Conservation (phyloP, 164 flowering plant species). For the Berberis vulgaris region DNA sequence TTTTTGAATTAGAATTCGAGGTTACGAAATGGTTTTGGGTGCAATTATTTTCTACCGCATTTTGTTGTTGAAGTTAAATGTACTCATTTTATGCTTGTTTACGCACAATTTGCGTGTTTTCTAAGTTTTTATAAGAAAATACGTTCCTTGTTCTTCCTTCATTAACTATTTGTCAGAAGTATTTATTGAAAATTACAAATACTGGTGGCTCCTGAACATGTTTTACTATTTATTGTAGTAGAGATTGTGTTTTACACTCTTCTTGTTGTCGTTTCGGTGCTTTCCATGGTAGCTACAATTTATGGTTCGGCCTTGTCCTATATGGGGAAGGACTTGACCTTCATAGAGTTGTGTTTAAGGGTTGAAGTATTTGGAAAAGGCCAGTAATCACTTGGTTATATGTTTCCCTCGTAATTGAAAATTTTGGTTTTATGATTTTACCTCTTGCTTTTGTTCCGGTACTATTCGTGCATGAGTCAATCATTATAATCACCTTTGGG, state of each 20-base stretch:
- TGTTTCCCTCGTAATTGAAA: slow-evolving; percentile 10
- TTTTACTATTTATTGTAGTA: not conserved
- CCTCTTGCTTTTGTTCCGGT: not conserved
- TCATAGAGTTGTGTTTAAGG: slow-evolving; percentile 9
- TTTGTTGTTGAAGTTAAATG: no score
- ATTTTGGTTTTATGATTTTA: slow-evolving; percentile 7
- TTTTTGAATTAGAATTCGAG: no score
- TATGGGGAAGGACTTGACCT: not conserved
- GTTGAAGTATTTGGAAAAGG: slow-evolving; percentile 13
- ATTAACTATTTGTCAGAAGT: no score
- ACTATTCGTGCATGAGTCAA: not conserved
- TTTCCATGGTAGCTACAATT: not conserved
- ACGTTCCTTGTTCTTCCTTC: no score
- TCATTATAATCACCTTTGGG: not conserved
- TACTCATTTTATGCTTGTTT: no score
- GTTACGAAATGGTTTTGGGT: no score
- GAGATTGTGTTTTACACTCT: not conserved
- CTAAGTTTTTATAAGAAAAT: no score
- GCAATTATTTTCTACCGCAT: no score
- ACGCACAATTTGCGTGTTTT: no score
- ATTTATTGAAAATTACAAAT: no score
- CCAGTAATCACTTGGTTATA: slow-evolving; percentile 19
- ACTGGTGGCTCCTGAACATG: no score
- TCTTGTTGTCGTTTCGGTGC: not conserved
- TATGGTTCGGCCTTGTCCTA: not conserved